Percentiles rank a stretch among this genome's conserved stretches.
These are phyloP conservation scores for Aspergillus sp. DNA, from an alignment of 2,329 filamentous ascomycete genomes.

Conservation along the genomic window DNA sequence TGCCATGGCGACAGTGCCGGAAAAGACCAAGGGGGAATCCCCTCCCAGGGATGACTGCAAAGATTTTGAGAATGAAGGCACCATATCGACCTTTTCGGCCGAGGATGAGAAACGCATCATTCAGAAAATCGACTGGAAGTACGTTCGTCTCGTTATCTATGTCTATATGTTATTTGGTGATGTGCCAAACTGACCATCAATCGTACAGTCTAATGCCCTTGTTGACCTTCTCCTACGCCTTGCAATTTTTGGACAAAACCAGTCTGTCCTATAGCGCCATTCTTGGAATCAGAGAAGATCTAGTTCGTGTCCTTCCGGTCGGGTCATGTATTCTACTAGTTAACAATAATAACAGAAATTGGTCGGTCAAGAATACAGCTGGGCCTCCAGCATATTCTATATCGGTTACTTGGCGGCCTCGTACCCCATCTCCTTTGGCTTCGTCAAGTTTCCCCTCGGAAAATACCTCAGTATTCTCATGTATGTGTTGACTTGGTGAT, in stretches of 20 bases:
- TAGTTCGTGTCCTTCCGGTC: conserved; percentile 2
- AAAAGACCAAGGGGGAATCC: background rate
- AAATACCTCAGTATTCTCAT: conserved; percentile 27
- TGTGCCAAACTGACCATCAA: background rate
- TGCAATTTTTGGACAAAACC: conserved; percentile 31
- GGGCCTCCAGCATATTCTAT: conserved; percentile 24
- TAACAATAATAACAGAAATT: conserved; percentile 3
- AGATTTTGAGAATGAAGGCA: background rate
- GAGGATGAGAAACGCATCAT: conserved; percentile 13
- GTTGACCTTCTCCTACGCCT: conserved; percentile 15
- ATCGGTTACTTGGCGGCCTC: conserved; percentile 28
- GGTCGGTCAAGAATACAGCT: conserved; percentile 19
- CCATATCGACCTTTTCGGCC: background rate
- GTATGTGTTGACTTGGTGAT: conserved; percentile 1
- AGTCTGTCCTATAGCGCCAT: conserved; percentile 16
- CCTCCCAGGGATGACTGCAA: background rate
- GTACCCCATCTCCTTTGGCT: conserved; percentile 32
- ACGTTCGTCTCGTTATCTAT: background rate
- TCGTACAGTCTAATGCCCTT: conserved; percentile 17
- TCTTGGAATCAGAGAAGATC: conserved; percentile 12
- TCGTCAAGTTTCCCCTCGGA: conserved; percentile 30
- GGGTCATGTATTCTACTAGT: background rate
- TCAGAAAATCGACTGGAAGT: conserved; percentile 15
- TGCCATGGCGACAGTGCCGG: background rate
- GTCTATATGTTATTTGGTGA: background rate